Evolutionary conservation across 2,329 filamentous ascomycete genomes (phyloP).

Genomic region (Myriosclerotinia curreyana): DNA sequence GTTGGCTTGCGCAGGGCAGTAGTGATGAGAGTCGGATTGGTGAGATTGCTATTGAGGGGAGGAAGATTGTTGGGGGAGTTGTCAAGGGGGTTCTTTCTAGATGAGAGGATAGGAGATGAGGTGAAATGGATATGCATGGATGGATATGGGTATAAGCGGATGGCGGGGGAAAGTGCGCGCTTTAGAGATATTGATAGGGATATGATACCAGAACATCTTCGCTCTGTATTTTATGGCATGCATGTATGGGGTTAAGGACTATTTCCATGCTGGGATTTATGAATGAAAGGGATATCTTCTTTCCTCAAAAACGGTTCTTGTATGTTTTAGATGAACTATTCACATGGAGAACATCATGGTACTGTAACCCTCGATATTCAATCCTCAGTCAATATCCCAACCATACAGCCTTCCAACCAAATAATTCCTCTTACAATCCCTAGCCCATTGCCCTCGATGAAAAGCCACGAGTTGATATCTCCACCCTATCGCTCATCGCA

Average conservation of each 20-base stretch:
- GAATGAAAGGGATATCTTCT: neutral
- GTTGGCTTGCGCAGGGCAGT: slow-evolving; percentile 65
- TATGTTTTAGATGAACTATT: too few species aligned
- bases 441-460: too few species aligned
- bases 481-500: too few species aligned
- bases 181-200: too few species aligned
- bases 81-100: slow-evolving; percentile 36
- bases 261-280: neutral
- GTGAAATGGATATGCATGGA: neutral
- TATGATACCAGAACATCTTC: slow-evolving; percentile 8
- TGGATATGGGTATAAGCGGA: neutral
- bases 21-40: slow-evolving; percentile 37
- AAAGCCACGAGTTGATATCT: too few species aligned
- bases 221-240: neutral
- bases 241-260: neutral
- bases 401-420: too few species aligned
- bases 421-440: too few species aligned
- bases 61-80: slow-evolving; percentile 33
- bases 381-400: too few species aligned
- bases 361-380: too few species aligned
- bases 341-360: too few species aligned
- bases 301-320: neutral
- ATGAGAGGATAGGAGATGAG: slow-evolving; percentile 16
- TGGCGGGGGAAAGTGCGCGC: neutral
- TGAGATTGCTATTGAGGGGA: slow-evolving; percentile 35